Base-by-base conservation (phyloP, 129 eudicot genomes). In the Centrapalus pauciflorus region DNA sequence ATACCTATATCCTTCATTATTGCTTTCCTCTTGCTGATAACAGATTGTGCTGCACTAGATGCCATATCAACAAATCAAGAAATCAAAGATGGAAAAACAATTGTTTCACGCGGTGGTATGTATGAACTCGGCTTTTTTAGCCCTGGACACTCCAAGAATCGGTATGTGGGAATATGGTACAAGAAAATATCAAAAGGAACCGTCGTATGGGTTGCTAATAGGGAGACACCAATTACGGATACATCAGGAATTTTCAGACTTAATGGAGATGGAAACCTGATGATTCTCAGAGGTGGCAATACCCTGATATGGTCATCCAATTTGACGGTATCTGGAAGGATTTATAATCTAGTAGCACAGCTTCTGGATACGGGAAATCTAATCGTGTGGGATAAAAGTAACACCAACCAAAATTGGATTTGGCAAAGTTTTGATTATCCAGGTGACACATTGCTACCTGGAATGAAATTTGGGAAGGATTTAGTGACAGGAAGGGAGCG, bases 151-250 rank as follows among this genome's bases (percentile, higher is more conserved):
- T 51, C 65, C 9, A 46, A 52, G 16, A 67, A 67, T n/a, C 45
- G 79, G 1, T 75, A 66, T 35, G 3, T 67, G 5, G 79, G 69
- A 2, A 75, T 75, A 32, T 67, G 79, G 79, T 67, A 48, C 79
- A 75, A 75, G 48, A 75, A 50, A 32, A 75, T 75, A n/a, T 48
- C 79, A 28, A 30, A 23, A 0, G n/a, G 28, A 13, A 77, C 82
- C 0, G 63, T 66, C 1, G 75, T 69, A 5, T 69, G 75, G 75
- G 66, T 69, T 9, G 45, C 75, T 14, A 69, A 69, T 32, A 59
- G 66, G n/a, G 75, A 69, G 13, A 38, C 3, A 2, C 73, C 73
- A 20, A 12, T 57, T n/a, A 20, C 0, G 0, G 37, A 45, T 32
- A 6, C 34, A 11, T 38, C 56, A 7, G 75, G 75, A 3, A 7